Conservation (phyloP, 306 rosid species). For the Sesbania bispinosa region DNA sequence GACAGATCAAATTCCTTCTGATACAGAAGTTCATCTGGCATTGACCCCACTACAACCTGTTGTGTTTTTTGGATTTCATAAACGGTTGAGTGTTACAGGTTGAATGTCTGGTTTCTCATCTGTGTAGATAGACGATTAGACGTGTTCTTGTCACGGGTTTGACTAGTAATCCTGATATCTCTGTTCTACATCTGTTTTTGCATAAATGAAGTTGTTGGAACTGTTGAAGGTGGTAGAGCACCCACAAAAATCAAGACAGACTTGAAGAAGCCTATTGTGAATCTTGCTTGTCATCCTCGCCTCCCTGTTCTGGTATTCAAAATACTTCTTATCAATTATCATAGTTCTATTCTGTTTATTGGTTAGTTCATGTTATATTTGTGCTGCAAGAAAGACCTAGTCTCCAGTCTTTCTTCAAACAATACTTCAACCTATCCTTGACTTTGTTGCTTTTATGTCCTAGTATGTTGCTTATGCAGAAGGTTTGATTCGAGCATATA, state of each 20-base stretch:
- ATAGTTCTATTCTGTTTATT: slow-evolving; percentile 13
- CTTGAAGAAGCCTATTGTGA: slow-evolving; percentile 92
- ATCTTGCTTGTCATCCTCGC: slow-evolving; percentile 99
- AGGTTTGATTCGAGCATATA: slow-evolving; percentile 95
- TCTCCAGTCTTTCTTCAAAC: neutral
- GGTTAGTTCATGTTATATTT: slow-evolving; percentile 16
- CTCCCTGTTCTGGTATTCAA: slow-evolving; percentile 73
- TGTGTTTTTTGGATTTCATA: slow-evolving; percentile 91
- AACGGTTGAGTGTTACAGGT: slow-evolving; percentile 98
- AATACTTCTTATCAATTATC: slow-evolving; percentile 8
- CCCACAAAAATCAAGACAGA: slow-evolving; percentile 98
- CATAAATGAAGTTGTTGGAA: slow-evolving; percentile 85
- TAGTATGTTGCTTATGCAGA: slow-evolving; percentile 97
- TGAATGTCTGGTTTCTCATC: slow-evolving; percentile 17
- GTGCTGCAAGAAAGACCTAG: slow-evolving; percentile 7
- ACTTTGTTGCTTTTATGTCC: slow-evolving; percentile 27
- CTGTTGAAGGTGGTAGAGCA: slow-evolving; percentile 92
- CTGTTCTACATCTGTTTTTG: slow-evolving; percentile 26
- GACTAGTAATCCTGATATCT: slow-evolving; percentile 8
- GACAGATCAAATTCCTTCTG: slow-evolving; percentile 73
- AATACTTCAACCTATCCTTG: slow-evolving; percentile 18
- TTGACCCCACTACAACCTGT: slow-evolving; percentile 83
- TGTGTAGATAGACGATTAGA: neutral
- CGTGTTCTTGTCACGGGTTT: slow-evolving; percentile 4
- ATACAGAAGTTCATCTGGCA: slow-evolving; percentile 93